Base-by-base conservation (phyloP, 306 rosid species). In the Rosa persica region DNA sequence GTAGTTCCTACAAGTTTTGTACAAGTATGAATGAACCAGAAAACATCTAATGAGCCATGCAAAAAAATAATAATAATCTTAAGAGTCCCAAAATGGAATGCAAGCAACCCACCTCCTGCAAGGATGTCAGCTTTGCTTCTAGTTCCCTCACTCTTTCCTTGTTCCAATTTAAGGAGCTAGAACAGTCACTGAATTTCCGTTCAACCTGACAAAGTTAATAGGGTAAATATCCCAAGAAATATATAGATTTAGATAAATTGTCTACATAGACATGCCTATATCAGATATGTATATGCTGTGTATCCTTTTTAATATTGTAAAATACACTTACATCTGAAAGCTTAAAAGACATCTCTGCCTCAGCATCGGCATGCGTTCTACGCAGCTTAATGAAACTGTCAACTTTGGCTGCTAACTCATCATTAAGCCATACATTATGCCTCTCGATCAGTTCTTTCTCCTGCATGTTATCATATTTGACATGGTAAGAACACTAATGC, bases 371-470 rank as follows among this genome's bases (percentile, higher is more conserved):
- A 83, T 85, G 83, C 44, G 79, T 83, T 76, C 86, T 89, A 25
- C 97, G 97, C 79, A 89, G 74, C 89, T 85, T 90, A 76, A 83
- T 61, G 77, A 78, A 82, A 83, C 80, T 88, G 80, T 88, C 89
- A 72, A 87, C 93, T 85, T 95, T 95, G 64, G 86, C 76, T 23
- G 88, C 87, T 82, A 95, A 81, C 87, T 93, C 98, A 70, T 95
- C 93, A 48, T 91, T 88, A 76, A 95, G 93, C 97, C 93, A 95
- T 23, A 76, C 81, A 78, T 88, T 95, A 75, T 95, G 98, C 83
- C 88, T 91, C 88, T 95, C 90, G 49, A 89, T 73, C 65, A 95
- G 94, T 81, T 93, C 98, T 79, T 95, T 95, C 89, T 95, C 99
- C 99, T 95, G 93, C 62, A 78, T 73, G 78, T 43, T 55, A 77